Evolutionary conservation across 2,329 filamentous ascomycete species (phyloP), one percentile per base, ranked within the genome.

Genomic region (Coniochaeta pulveracea): DNA sequence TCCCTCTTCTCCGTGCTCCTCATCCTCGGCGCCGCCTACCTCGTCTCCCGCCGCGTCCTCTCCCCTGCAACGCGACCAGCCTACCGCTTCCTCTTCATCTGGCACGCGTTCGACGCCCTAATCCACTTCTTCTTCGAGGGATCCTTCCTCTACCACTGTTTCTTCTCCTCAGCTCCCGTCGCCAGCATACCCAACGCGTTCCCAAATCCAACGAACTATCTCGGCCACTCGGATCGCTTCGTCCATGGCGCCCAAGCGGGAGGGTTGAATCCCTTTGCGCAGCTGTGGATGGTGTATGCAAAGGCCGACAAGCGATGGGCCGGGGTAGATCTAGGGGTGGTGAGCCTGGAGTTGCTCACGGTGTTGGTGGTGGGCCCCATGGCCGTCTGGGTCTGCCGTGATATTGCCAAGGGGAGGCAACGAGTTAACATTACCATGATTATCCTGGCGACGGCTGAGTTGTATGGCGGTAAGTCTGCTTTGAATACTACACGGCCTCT

Each of bases 51-150:
- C 19, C 45, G 41, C 31, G 57, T 60, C 15, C 59, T 73, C 15
- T 53, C 78, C 4, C 50, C 58, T 12, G 49, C 63, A 1, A 63
- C 75, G 9, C 58, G 70, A 2, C 52, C 60, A 23, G 71, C 76
- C 33, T 66, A 69, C 36, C 85, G 86, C 40, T 62, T 83, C 51
- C 76, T 95, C 43, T 94, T 94, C 68, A 72, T 93, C 59, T 95
- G 89, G 89, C 88, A 95, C 62, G 71, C 84, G 23, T 93, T 93
- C 60, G 88, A 95, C 56, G 85, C 85, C 19, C 70, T 95, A 26
- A 89, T 88, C 49, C 91, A 98, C 63, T 76, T 93, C 57, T 66
- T 85, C 54, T 81, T 96, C 53, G 89, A 96, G 61, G 88, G 85
- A 34, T 80, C 76, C 48, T 96, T 85, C 58, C 75, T 95, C 16